Conservation (phyloP, 768 basidiomycete genomes). For the Chalciporus chontae region DNA sequence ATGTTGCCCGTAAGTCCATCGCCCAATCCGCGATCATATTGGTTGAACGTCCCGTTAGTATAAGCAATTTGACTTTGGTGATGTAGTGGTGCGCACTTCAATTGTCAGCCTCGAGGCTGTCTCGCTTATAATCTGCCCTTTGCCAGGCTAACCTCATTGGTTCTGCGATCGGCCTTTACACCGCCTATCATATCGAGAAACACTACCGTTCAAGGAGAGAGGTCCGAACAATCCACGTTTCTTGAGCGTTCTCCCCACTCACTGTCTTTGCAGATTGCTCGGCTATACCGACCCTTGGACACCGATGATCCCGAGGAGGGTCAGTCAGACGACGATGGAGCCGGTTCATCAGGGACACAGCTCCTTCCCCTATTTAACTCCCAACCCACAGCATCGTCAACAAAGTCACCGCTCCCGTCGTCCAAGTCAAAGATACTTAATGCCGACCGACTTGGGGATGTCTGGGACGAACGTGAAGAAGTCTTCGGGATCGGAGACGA, state of each 20-base stretch:
- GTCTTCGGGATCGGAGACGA: slow-evolving; percentile 65
- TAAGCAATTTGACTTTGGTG: slow-evolving; percentile 69
- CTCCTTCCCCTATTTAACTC: slow-evolving; percentile 52
- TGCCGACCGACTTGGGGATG: slow-evolving; percentile 47
- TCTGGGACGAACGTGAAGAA: slow-evolving; percentile 80
- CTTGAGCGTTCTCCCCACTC: not conserved
- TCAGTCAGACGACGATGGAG: slow-evolving; percentile 36
- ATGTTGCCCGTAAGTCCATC: slow-evolving; percentile 57
- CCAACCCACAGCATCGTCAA: slow-evolving; percentile 8
- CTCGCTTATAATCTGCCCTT: slow-evolving; percentile 7
- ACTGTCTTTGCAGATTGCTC: slow-evolving; percentile 52
- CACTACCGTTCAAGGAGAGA: slow-evolving; percentile 80
- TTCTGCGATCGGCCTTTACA: slow-evolving; percentile 62
- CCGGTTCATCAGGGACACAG: slow-evolving; percentile 44
- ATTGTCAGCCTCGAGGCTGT: slow-evolving; percentile 7
- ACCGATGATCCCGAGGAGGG: slow-evolving; percentile 53
- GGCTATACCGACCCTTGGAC: slow-evolving; percentile 71
- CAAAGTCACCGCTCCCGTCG: slow-evolving; percentile 19
- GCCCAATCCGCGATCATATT: not conserved
- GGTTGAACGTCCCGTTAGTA: slow-evolving; percentile 38
- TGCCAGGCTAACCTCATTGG: slow-evolving; percentile 75
- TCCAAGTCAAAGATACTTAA: slow-evolving; percentile 30
- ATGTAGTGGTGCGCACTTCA: slow-evolving; percentile 54
- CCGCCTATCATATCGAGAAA: slow-evolving; percentile 64
- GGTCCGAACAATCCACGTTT: slow-evolving; percentile 35